Base-by-base conservation (phyloP, 805 yeast genomes). In the Yarrowia sp. region DNA sequence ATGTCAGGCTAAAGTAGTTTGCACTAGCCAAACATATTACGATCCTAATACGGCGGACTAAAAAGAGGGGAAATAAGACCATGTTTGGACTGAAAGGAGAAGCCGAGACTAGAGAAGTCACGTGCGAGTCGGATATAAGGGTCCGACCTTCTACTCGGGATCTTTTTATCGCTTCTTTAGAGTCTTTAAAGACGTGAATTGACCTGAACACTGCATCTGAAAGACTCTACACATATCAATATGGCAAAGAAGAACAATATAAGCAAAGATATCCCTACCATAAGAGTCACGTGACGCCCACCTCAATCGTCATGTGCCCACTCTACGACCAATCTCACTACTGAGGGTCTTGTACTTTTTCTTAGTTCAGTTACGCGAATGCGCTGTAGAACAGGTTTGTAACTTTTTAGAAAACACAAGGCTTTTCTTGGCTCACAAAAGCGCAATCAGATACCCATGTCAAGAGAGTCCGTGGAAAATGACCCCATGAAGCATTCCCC, bases 61-160 rank as follows among this genome's bases (percentile, higher is more conserved):
- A 48, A 30, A 48, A 16, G 54, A 48, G 54, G 54, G 54, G 54
- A 48, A 48, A 32, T 32, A 30, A 30, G 38, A 19, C 54, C 38
- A 48, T 21, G 12, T 4, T 48, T 32, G 24, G 24, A 19, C 52
- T 26, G 21, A 9, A 12, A 8, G 33, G 30, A 16, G 16, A 40
- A 19, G 24, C 16, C 30, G 46, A 41, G 46, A 28, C 28, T 41
- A 44, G 51, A 22, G 22, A 4, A 10, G n/a, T 26, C 52, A 28
- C 52, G 52, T 48, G 52, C 28, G 24, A 16, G 4, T 16, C 14
- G 9, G 26, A 26, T 26, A 26, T 26, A 26, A 8, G 17, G 12
- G 22, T 12, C 36, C 36, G 36, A 12, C 36, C 7, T n/a, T n/a
- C n/a, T n/a, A n/a, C n/a, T n/a, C n/a, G n/a, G n/a, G n/a, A n/a